Conservation (phyloP, 371 early-diverging fungal genomes). For the Actinomortierella wolfii region DNA sequence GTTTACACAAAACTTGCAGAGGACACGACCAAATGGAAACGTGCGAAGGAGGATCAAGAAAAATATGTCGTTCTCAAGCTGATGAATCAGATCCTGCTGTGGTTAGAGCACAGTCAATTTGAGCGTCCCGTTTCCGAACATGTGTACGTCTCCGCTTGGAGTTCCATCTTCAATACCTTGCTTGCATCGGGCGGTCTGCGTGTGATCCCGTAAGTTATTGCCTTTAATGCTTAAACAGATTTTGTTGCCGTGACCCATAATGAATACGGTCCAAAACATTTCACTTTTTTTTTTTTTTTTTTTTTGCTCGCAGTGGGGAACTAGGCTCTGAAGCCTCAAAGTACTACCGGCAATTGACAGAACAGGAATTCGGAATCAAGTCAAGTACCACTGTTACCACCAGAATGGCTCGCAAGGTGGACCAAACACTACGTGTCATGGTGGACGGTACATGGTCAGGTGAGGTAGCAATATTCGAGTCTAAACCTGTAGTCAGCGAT, state of each 20-base stretch:
- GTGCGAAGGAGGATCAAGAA: slow-evolving; percentile 5
- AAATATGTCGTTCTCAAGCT: slow-evolving; percentile 8
- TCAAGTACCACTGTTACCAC: slow-evolving; percentile 1
- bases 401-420: background rate
- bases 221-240: background rate
- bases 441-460: background rate
- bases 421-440: background rate
- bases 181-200: background rate
- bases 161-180: slow-evolving; percentile 6
- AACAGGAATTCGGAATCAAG: slow-evolving; percentile 2
- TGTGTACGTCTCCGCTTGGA: slow-evolving; percentile 6
- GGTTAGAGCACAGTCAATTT: slow-evolving; percentile 4
- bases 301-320: background rate
- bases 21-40: slow-evolving; percentile 1
- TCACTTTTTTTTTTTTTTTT: background rate
- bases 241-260: background rate
- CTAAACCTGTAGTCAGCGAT: background rate
- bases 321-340: background rate
- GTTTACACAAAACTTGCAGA: slow-evolving; percentile 8
- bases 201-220: background rate
- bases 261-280: background rate
- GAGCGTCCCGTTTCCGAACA: slow-evolving; percentile 4
- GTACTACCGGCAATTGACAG: background rate
- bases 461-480: background rate
- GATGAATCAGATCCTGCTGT: slow-evolving; percentile 3